Base-by-base conservation (phyloP, 768 basidiomycete genomes). In the Grammothele lineata region DNA sequence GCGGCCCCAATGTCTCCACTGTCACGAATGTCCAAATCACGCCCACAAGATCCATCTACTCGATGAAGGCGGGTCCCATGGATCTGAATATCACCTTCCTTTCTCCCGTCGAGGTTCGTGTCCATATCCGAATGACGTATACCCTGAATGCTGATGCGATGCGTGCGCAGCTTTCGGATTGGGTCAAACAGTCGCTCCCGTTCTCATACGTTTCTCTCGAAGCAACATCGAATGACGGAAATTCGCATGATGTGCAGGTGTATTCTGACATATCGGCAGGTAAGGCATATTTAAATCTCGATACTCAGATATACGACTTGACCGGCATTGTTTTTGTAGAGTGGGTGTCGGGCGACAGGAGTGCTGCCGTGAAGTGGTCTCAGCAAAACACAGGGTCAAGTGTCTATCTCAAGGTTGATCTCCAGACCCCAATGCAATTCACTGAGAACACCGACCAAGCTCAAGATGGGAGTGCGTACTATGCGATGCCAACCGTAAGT, bases 221-320 rank as follows among this genome's bases (percentile, higher is more conserved):
- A 10, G 66, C 60, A 6, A 34, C 22, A 4, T 54, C 70, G 0
- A 51, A 55, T 15, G 70, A 72, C 40, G 66, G 62, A 6, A 47
- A 49, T 10, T 17, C 58, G 9, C 71, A 72, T 48, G 15, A 26
- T 14, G 62, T 70, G 5, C 65, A 71, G 47, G 54, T 72, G 3
- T 72, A 71, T 45, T 62, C 68, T 0, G 71, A 72, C 46, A 63
- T 72, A 37, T 69, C 62, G 38, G 67, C 56, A 53, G 69, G 35
- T 36, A 19, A 8, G 35, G n/a, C n/a, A n/a, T n/a, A n/a, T n/a
- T n/a, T n/a, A n/a, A n/a, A n/a, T n/a, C n/a, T n/a, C n/a, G n/a
- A n/a, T n/a, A n/a, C n/a, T n/a, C n/a, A n/a, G n/a, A n/a, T n/a
- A n/a, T n/a, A n/a, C n/a, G n/a, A n/a, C n/a, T n/a, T n/a, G n/a